Percentiles rank a stretch among this genome's conserved stretches.
phyloP scores from a whole-genome alignment of 768 basidiomycete genomes.

The Xerocomus potaroensis region DNA sequence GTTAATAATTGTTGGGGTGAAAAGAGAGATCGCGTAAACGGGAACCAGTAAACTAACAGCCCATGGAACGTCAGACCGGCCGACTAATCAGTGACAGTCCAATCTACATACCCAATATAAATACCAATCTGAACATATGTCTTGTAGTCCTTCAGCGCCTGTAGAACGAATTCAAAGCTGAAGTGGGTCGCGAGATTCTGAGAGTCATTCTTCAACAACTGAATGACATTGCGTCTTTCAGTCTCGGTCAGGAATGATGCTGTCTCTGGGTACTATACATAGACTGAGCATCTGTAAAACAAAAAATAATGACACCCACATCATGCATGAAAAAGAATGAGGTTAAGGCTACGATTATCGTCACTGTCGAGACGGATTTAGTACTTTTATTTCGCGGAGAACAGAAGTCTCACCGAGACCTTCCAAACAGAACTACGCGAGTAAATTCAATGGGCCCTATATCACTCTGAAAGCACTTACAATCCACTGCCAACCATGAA shows the following conservation, averaged over 20 bases:
- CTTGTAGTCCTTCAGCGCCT: conserved; percentile 46
- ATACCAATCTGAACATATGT: conserved; percentile 33
- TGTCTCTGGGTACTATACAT: conserved; percentile 49
- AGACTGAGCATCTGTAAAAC: not conserved
- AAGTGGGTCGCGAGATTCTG: conserved; percentile 44
- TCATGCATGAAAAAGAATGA: conserved; percentile 53
- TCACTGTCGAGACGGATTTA: conserved; percentile 12
- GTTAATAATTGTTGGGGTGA: conserved; percentile 48
- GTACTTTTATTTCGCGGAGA: not conserved
- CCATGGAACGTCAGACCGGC: not conserved
- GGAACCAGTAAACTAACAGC: conserved; percentile 39
- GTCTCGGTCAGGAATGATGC: conserved; percentile 48
- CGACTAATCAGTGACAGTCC: not conserved
- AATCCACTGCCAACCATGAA: conserved; percentile 38
- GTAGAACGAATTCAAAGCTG: conserved; percentile 42
- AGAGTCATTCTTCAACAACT: conserved; percentile 42
- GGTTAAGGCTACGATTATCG: conserved; percentile 13
- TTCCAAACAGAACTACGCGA: conserved; percentile 28
- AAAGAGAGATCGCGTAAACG: conserved; percentile 46
- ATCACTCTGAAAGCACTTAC: conserved; percentile 17
- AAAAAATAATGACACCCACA: conserved; percentile 26
- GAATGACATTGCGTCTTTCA: conserved; percentile 38
- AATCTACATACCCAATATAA: conserved; percentile 36
- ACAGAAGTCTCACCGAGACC: conserved; percentile 19
- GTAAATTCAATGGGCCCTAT: conserved; percentile 6